phyloP scores from a whole-genome alignment of 352 stramenopile genomes.

The Pythium rishiriense region DNA sequence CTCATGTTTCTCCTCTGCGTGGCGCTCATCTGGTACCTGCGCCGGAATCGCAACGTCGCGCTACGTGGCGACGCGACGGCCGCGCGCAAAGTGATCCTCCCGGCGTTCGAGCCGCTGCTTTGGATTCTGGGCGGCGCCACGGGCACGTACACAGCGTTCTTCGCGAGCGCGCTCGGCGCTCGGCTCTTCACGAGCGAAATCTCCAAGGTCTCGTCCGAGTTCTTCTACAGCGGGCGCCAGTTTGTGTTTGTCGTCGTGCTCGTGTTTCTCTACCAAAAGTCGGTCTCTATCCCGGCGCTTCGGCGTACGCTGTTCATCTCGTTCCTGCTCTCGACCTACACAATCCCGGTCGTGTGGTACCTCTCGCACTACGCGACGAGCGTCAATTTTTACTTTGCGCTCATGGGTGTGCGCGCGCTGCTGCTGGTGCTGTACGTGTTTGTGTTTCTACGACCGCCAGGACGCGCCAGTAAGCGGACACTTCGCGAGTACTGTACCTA shows the following conservation, averaged over 20 bases:
- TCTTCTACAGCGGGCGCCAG: conserved; percentile 33
- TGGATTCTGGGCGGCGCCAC: conserved; percentile 38
- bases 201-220: conserved; percentile 26
- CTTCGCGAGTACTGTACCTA: conserved; percentile 59
- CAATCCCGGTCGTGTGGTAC: conserved; percentile 50
- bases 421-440: conserved; percentile 43
- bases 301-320: conserved; percentile 45
- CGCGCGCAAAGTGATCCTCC: conserved; percentile 63
- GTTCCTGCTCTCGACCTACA: conserved; percentile 50
- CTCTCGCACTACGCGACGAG: conserved; percentile 14
- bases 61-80: conserved; percentile 49
- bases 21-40: conserved; percentile 50
- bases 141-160: conserved; percentile 16
- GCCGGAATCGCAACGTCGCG: conserved; percentile 47
- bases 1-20: conserved; percentile 28
- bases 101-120: conserved; percentile 66
- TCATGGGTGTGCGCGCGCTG: conserved; percentile 29
- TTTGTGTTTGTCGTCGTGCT: conserved; percentile 62
- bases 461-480: conserved; percentile 42
- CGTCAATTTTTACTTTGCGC: conserved; percentile 35
- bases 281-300: conserved; percentile 56
- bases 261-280: conserved; percentile 63
- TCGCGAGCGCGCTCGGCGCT: conserved; percentile 38
- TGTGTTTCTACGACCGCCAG: conserved; percentile 40
- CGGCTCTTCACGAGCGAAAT: conserved; percentile 33